Evolutionary conservation across 2,329 filamentous ascomycete species (phyloP), one percentile per base, ranked within the genome.

Genomic region (Cladobotryum protrusum): DNA sequence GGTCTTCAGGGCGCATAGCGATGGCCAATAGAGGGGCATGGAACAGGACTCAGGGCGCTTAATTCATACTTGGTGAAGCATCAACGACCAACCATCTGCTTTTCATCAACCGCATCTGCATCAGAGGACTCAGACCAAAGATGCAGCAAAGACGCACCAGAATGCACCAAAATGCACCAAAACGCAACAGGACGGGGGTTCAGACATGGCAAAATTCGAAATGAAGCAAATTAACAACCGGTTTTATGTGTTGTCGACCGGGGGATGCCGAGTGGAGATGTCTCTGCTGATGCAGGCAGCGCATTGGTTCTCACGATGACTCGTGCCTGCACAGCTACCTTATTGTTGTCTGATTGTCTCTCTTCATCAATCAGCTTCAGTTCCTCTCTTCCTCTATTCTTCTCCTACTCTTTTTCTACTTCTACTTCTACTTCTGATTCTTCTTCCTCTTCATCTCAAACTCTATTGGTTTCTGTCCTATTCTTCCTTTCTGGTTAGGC

Each of bases 31-130:
- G 58, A 20, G 11, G 15, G 5, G 29, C 20, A 17, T 24, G 12
- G 42, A 41, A 24, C 43, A 57, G 49, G 48, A 55, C 55, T 49
- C 48, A 54, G 57, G 66, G 71, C 72, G 72, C 67, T 66, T 71
- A 68, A 66, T 51, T 47, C 49, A 51, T 47, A 51, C 40, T 15
- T 43, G 39, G 33, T 29, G 24, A 35, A 32, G 34, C 45, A 40
- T 36, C 35, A 45, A 44, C 45, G 32, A 45, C 48, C 48, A 51
- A 12, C 49, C 49, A 47, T 50, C 49, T 37, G 35, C 37, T 37
- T 24, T 35, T 37, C 43, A 46, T 33, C 39, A 50, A 44, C 36
- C 33, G 33, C 43, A 46, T 51, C 41, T 20, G 44, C 33, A 37
- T 50, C 48, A 18, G 6, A 47, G n/a, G 15, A 5, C 48, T 34